Evolutionary conservation across 352 stramenopile species (phyloP).

Genomic region (Phytophthora pinifolia): DNA sequence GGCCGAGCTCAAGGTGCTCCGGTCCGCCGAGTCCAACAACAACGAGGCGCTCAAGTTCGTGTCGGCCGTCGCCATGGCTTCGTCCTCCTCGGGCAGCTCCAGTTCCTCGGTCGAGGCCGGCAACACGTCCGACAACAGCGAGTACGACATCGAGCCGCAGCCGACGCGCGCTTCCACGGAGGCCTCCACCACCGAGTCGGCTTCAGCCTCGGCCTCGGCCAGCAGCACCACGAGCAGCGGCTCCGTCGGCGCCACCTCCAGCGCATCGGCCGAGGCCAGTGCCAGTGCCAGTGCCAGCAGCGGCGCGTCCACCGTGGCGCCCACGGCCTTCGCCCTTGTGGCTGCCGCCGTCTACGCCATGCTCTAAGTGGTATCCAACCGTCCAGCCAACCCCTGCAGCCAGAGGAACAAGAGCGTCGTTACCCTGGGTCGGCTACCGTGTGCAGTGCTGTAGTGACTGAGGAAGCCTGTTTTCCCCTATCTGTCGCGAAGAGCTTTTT

Average conservation of each 20-base stretch:
- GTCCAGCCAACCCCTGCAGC: conserved; percentile 1
- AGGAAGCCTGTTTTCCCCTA: no score
- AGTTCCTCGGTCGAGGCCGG: conserved; percentile 13
- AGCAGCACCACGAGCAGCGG: conserved; percentile 17
- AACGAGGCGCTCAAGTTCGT: conserved; percentile 23
- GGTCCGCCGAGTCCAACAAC: conserved; percentile 20
- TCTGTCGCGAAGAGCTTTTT: no score
- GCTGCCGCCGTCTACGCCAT: conserved; percentile 34
- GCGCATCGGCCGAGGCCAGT: conserved; percentile 6
- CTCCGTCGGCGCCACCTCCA: conserved; percentile 14
- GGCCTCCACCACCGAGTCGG: conserved; percentile 8
- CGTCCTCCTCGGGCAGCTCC: conserved; percentile 20
- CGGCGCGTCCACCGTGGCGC: conserved; percentile 20
- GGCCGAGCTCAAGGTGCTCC: conserved; percentile 26
- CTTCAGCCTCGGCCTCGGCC: conserved; percentile 7
- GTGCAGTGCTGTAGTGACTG: background rate
- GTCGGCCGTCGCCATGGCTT: conserved; percentile 23
- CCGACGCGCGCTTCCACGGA: conserved; percentile 26
- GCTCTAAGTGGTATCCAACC: conserved; percentile 33
- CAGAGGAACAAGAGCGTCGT: background rate
- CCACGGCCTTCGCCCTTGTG: conserved; percentile 29
- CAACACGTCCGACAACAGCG: conserved; percentile 29
- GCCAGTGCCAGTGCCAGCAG: conserved; percentile 28
- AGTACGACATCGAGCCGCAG: conserved; percentile 40
- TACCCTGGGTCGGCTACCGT: conserved; percentile 9